A percentile compares a stretch with the other conserved stretches of the same genome.
Conservation (phyloP, 2,329 filamentous ascomycete genomes). For the Colletotrichum acutatum region DNA sequence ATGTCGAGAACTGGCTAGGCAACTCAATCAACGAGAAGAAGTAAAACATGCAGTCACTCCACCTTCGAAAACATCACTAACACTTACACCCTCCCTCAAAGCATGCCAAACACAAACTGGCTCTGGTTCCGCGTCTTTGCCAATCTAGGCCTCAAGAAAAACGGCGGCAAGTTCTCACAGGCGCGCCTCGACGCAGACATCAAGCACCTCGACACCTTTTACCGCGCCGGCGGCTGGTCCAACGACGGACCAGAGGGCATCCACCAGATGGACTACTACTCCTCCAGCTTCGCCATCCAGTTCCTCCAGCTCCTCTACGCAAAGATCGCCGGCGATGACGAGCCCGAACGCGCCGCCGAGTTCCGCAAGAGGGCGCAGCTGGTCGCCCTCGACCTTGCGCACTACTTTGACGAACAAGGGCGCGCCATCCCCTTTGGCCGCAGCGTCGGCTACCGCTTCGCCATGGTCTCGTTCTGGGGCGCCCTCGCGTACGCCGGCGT, state of each 20-base stretch:
- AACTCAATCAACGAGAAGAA: conserved; percentile 83
- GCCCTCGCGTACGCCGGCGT: conserved; percentile 81
- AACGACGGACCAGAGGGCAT: conserved; percentile 84
- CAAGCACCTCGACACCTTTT: conserved; percentile 82
- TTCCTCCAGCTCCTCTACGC: conserved; percentile 82
- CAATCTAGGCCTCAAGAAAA: conserved; percentile 81
- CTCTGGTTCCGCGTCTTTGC: conserved; percentile 89
- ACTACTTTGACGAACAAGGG: conserved; percentile 80
- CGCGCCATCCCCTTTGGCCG: conserved; percentile 81
- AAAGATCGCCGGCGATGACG: conserved; percentile 74
- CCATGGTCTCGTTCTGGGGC: conserved; percentile 87
- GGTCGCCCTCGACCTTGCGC: conserved; percentile 76
- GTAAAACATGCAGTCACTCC: conserved; percentile 45
- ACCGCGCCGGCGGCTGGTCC: conserved; percentile 84
- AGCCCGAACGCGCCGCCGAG: conserved; percentile 73
- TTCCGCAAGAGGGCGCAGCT: conserved; percentile 75
- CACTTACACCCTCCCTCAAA: conserved; percentile 45
- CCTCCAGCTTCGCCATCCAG: conserved; percentile 84
- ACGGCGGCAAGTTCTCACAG: conserved; percentile 77
- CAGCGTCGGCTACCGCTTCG: conserved; percentile 84
- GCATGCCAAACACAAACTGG: conserved; percentile 77
- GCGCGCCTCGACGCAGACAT: conserved; percentile 79
- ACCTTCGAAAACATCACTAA: not conserved
- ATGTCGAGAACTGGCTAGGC: conserved; percentile 78
- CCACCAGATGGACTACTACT: conserved; percentile 89